Evolutionary conservation across 495 filamentous ascomycete genomes (phyloP), one percentile per base, ranked within the genome.

Genomic region (Hypoxylon fuscum): DNA sequence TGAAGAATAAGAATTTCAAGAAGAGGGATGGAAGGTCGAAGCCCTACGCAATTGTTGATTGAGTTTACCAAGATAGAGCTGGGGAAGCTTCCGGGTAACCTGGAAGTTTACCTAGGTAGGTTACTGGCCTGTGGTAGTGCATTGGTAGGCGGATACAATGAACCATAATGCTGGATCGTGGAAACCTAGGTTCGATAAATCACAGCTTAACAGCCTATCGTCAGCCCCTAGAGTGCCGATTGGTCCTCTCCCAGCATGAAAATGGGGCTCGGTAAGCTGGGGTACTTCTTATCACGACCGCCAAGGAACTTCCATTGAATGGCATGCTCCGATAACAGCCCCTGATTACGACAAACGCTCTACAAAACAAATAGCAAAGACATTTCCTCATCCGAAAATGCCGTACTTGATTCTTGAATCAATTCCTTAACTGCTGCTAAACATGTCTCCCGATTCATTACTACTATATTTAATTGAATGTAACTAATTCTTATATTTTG

Each of bases 101-200:
- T 21, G 41, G 2, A 22, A 8, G 31, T 17, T 38, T n/a, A n/a
- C n/a, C n/a, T n/a, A n/a, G n/a, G 18, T 46, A 15, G 29, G 27
- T 34, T 8, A 17, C 12, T 54, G 42, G 34, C 11, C 46, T 46
- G 53, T 29, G 21, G 48, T 37, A n/a, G n/a, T n/a, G n/a, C n/a
- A n/a, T 53, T 23, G 12, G 34, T 12, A 60, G 31, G 37, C 44
- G 42, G 40, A 62, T 62, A 51, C 31, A 31, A 45, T 43, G 48
- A 55, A 49, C 62, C 62, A 15, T 32, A 37, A 58, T 43, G 42
- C 47, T 54, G 61, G 54, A 59, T 59, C 54, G 22, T 18, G 32
- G 27, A 17, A 37, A 41, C 35, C 32, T 55, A 42, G 14, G 34
- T 27, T 54, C 27, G 23, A 49, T 34, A 56, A 65, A 65, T 64